Base-by-base conservation (phyloP, 768 basidiomycete genomes). In the Agaricus subrufescens region DNA sequence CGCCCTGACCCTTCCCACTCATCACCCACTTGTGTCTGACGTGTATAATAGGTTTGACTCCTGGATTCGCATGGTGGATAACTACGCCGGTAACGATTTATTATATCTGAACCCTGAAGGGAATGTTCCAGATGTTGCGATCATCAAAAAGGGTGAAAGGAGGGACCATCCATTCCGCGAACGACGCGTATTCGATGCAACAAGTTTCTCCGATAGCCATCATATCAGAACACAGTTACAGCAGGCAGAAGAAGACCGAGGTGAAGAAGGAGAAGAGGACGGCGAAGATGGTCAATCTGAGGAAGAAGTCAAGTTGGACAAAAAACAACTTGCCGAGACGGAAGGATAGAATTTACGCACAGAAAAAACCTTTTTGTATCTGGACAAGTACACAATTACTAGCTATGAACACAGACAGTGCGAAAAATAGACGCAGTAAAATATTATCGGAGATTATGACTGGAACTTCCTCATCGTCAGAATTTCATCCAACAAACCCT, bases 391-490 rank as follows among this genome's bases (percentile, higher is more conserved):
- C 23, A 54, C 14, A 25, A 38, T 14, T 46, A 25, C 52, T 38
- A 34, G 12, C 11, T 46, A 34, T 11, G 34, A 34, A 34, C 8
- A 34, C 19, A 19, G 19, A 34, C 1, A 6, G 34, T 34, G 1
- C 11, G 4, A 10, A 34, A 34, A 34, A 34, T 34, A 2, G 7
- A 11, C 34, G 11, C 8, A 34, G 27, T 29, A 25, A 29, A 27
- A n/a, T 3, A 19, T 19, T 19, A 9, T 29, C 38, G 15, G 12
- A 12, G 25, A 40, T 80, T 69, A 91, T 61, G 87, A 77, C 70
- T 95, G 92, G 79, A 89, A 92, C 72, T 91, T 91, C 66, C 92
- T 79, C 83, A 93, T 87, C 25, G 88, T 91, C 66, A 93, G 89
- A 44, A 96, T 92, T 67, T 94, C 91, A 64, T 91, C 87, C 4